A percentile compares a stretch with the other conserved stretches of the same genome.
Evolutionary conservation across 306 rosid genomes (phyloP).

Genomic region (Chamaecrista fasciculata): DNA sequence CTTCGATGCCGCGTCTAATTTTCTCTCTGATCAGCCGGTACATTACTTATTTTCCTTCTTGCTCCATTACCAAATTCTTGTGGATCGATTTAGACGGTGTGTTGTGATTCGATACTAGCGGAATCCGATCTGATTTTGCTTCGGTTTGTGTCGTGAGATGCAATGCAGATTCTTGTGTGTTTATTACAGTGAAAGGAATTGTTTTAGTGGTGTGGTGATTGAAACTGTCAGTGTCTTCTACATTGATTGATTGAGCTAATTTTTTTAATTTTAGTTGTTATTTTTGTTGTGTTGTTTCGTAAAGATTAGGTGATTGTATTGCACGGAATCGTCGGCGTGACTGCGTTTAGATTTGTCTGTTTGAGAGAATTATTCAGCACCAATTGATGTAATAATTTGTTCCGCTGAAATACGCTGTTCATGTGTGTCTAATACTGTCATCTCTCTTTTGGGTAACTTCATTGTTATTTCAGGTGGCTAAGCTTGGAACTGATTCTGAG

Average conservation of each 20-base stretch:
- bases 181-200: background rate
- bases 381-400: background rate
- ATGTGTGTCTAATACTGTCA: background rate
- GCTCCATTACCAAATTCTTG: background rate
- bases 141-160: conserved; percentile 17
- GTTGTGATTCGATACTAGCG: background rate
- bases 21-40: conserved; percentile 73
- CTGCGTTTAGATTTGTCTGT: background rate
- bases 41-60: background rate
- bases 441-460: conserved; percentile 22
- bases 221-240: background rate
- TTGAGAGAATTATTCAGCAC: background rate
- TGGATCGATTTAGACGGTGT: background rate
- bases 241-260: conserved; percentile 5
- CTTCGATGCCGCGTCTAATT: conserved; percentile 51
- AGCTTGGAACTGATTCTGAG: conserved; percentile 57
- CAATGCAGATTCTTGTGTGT: conserved; percentile 3
- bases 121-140: conserved; percentile 27
- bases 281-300: background rate
- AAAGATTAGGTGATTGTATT: conserved; percentile 13
- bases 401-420: background rate
- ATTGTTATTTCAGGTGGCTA: conserved; percentile 56
- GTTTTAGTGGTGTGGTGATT: background rate
- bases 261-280: too few species aligned
- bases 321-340: background rate